phyloP scores from a whole-genome alignment of 1,139 yeast genomes.

The Yamadazyma siamensis region DNA sequence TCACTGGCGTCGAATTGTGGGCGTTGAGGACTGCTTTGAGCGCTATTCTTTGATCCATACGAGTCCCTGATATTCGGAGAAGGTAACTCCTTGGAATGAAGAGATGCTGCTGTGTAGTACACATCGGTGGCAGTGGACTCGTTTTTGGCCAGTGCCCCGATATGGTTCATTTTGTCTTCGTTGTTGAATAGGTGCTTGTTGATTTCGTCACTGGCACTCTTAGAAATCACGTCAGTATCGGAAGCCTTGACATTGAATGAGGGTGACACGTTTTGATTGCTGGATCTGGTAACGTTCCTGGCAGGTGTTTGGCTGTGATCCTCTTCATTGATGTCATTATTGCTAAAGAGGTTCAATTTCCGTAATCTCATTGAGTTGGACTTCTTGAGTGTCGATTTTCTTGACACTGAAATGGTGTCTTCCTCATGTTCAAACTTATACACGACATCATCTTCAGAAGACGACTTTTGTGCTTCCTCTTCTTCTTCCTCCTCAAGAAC shows the following conservation, averaged over 20 bases:
- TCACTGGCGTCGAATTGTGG: too few species aligned
- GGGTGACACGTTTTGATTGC: slow-evolving; percentile 12
- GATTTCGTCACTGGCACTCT: slow-evolving; percentile 16
- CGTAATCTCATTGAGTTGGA: slow-evolving; percentile 43
- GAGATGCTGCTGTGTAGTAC: slow-evolving; percentile 40
- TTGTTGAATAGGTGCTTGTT: slow-evolving; percentile 12
- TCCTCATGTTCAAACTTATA: slow-evolving; percentile 30
- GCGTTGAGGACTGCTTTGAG: too few species aligned
- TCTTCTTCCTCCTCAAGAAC: slow-evolving; percentile 44
- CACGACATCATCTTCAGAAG: slow-evolving; percentile 20
- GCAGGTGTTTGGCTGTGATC: slow-evolving; percentile 6
- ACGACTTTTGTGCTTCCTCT: slow-evolving; percentile 12
- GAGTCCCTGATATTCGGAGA: slow-evolving; percentile 14
- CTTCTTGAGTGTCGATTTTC: slow-evolving; percentile 40
- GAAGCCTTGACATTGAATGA: slow-evolving; percentile 11
- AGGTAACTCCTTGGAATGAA: slow-evolving; percentile 15
- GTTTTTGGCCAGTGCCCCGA: slow-evolving; percentile 22
- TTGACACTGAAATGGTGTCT: slow-evolving; percentile 24
- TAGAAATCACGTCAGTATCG: slow-evolving; percentile 11
- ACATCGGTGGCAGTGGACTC: slow-evolving; percentile 23
- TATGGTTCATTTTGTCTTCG: slow-evolving; percentile 15
- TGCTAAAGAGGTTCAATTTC: slow-evolving; percentile 37
- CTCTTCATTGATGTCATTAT: slow-evolving; percentile 14
- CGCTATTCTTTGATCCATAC: slow-evolving; percentile 9
- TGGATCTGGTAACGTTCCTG: too few species aligned